Percentiles rank a stretch among this genome's conserved stretches.
These are phyloP conservation scores for Starmera dryadoides DNA, from an alignment of 805 yeast genomes.

Conservation along the genomic window DNA sequence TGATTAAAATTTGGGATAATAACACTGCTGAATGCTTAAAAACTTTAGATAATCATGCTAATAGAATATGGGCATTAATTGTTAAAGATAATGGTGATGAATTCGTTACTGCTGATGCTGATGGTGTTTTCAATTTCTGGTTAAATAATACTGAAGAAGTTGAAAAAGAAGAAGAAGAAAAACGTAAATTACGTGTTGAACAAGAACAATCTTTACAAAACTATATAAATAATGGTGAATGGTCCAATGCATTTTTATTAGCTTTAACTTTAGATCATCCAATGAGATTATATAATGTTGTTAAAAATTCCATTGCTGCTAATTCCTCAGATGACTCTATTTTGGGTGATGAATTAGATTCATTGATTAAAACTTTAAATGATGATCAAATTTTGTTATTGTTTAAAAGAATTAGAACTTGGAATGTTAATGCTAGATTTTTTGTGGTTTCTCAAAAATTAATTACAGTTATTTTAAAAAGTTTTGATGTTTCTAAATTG, in stretches of 20 bases:
- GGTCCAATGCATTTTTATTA: conserved; percentile 82
- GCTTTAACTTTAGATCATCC: conserved; percentile 89
- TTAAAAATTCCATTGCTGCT: conserved; percentile 50
- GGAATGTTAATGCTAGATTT: conserved; percentile 88
- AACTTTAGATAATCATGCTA: conserved; percentile 89
- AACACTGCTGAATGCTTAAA: conserved; percentile 69
- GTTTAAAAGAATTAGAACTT: conserved; percentile 76
- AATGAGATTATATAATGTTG: conserved; percentile 73
- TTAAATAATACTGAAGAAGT: conserved; percentile 77
- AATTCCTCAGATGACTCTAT: conserved; percentile 34
- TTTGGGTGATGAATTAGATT: conserved; percentile 48
- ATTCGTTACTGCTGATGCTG: conserved; percentile 88
- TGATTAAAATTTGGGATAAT: conserved; percentile 85
- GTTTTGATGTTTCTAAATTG: conserved; percentile 47
- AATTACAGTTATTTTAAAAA: conserved; percentile 54
- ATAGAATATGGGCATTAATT: conserved; percentile 89
- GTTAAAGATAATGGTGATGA: conserved; percentile 57
- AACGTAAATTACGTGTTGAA: conserved; percentile 55
- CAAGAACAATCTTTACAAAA: conserved; percentile 85
- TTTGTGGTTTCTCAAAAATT: conserved; percentile 77
- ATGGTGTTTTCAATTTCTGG: conserved; percentile 89
- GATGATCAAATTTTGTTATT: conserved; percentile 53
- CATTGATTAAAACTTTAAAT: conserved; percentile 48
- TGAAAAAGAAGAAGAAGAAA: conserved; percentile 40
- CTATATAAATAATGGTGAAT: conserved; percentile 61